Percentiles rank a stretch among this genome's conserved stretches.
Evolutionary conservation across 495 filamentous ascomycete species (phyloP).

Genomic region (Lasiosphaeria miniovina): DNA sequence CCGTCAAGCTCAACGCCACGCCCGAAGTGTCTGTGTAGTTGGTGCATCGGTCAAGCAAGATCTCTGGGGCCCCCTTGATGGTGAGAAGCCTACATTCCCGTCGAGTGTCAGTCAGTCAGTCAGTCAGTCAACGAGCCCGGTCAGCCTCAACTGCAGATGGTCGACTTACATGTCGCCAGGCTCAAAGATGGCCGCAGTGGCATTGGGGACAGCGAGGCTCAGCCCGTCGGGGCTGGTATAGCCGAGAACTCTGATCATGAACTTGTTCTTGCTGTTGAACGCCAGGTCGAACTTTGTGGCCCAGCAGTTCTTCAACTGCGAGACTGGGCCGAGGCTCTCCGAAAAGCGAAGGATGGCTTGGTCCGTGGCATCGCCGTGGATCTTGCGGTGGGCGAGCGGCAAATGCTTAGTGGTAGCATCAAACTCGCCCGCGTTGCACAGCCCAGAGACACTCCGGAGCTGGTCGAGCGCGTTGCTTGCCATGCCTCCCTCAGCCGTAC

Average conservation of each 20-base stretch:
- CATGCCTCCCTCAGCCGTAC: constrained; percentile 23
- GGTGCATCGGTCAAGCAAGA: constrained; percentile 55
- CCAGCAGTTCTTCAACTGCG: constrained; percentile 49
- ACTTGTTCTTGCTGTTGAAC: constrained; percentile 81
- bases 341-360: constrained; percentile 66
- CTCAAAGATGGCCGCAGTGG: constrained; percentile 36
- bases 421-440: constrained; percentile 71
- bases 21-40: constrained; percentile 49
- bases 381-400: constrained; percentile 52
- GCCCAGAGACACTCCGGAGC: constrained; percentile 48
- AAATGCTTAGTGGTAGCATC: constrained; percentile 55
- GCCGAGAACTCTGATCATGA: constrained; percentile 55
- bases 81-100: constrained; percentile 40
- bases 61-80: constrained; percentile 65
- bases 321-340: constrained; percentile 52
- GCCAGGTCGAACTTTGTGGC: constrained; percentile 61
- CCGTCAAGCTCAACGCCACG: constrained; percentile 40
- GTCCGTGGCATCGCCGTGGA: constrained; percentile 73
- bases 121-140: neutral
- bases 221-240: constrained; percentile 38
- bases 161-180: constrained; percentile 40
- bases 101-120: neutral
- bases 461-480: constrained; percentile 44
- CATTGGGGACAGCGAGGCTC: constrained; percentile 30
- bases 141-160: too few relatives aligned